Evolutionary conservation across 495 filamentous ascomycete species (phyloP).

Genomic region (Penicillium paradoxum): DNA sequence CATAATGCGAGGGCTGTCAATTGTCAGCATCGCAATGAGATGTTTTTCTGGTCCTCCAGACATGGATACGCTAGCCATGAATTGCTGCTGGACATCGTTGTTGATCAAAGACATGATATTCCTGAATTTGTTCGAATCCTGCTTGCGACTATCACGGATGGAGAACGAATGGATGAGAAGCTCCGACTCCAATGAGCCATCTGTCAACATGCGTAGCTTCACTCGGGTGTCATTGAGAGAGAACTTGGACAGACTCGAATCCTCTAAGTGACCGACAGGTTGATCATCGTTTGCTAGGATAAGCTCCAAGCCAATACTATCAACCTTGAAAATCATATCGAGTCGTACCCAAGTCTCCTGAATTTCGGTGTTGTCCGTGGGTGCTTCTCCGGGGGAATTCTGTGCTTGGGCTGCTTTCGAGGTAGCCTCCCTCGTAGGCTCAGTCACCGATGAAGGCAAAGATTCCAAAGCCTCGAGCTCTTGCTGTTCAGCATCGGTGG

Average conservation of each 20-base stretch:
- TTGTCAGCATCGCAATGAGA: conserved; percentile 85
- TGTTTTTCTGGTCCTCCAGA: conserved; percentile 79
- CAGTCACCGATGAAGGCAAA: conserved; percentile 52
- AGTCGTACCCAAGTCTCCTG: conserved; percentile 84
- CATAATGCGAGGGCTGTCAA: conserved; percentile 92
- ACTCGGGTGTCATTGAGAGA: conserved; percentile 86
- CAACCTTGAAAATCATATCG: conserved; percentile 86
- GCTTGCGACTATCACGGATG: conserved; percentile 79
- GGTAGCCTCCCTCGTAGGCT: conserved; percentile 40
- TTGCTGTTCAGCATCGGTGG: conserved; percentile 65
- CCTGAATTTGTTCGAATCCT: conserved; percentile 88
- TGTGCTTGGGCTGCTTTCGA: conserved; percentile 44
- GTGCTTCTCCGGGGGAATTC: conserved; percentile 30
- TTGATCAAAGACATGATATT: conserved; percentile 98
- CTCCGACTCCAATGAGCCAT: conserved; percentile 89
- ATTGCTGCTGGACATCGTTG: conserved; percentile 84
- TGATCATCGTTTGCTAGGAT: conserved; percentile 68
- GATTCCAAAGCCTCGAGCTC: conserved; percentile 61
- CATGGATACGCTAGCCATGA: conserved; percentile 95
- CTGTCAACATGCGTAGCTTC: conserved; percentile 91
- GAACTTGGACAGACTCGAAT: conserved; percentile 85
- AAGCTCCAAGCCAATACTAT: conserved; percentile 81
- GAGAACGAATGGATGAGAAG: conserved; percentile 92
- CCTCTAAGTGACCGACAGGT: conserved; percentile 71
- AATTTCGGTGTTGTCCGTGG: conserved; percentile 58